phyloP scores from a whole-genome alignment of 139 green algal genomes.

The Coelastrella sp. region DNA sequence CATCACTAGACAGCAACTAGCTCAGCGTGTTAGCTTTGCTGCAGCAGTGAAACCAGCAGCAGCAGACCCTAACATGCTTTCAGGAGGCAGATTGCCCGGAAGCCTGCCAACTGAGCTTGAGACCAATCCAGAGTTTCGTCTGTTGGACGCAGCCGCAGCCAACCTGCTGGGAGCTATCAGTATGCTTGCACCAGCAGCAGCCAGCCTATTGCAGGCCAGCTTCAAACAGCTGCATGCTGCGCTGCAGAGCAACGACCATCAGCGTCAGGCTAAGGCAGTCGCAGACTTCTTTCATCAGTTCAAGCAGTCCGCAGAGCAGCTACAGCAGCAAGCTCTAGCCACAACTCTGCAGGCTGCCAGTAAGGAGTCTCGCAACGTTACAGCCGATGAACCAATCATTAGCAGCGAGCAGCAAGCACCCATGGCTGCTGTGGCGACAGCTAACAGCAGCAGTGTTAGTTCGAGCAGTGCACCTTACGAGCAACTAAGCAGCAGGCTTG shows the following conservation, averaged over 20 bases:
- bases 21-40: background rate
- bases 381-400: background rate
- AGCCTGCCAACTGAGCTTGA: background rate
- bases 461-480: background rate
- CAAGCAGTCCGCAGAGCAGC: background rate
- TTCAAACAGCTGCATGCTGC: background rate
- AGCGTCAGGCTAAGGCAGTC: background rate
- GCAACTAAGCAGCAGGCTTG: background rate
- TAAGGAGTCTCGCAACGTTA: background rate
- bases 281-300: background rate
- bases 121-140: background rate
- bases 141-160: background rate
- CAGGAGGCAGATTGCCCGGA: background rate
- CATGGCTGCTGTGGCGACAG: background rate
- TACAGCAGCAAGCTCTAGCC: background rate
- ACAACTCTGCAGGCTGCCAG: background rate
- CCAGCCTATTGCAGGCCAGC: background rate
- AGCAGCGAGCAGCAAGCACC: background rate
- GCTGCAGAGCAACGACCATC: background rate
- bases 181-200: background rate
- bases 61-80: background rate
- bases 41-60: background rate
- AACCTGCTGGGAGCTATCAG: too few relatives aligned
- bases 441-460: background rate
- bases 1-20: background rate